Base-by-base conservation (phyloP, 2,329 filamentous ascomycete species). In the Colletotrichum magnum region DNA sequence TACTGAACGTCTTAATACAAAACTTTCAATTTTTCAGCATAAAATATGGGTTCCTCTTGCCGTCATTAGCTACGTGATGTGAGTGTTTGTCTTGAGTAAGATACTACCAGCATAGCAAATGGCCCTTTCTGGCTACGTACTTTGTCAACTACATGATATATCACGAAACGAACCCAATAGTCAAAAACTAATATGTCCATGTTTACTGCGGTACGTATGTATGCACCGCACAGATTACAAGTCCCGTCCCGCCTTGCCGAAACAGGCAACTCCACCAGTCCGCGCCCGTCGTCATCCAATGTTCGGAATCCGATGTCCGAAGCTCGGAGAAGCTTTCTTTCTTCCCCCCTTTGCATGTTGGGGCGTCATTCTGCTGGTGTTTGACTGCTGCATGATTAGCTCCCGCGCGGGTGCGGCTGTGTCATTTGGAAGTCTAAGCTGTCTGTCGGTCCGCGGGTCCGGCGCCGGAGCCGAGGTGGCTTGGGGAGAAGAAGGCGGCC, bases 231-330 rank as follows among this genome's bases (percentile, higher is more conserved):
- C 9, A 39, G 36, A 39, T 7, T 39, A 2, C 36, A 39, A 18
- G 2, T 32, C 18, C 32, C 53, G 53, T 18, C 60, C 65, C 60
- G 48, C 65, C 47, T 64, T 64, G 45, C 54, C 26, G 48, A 65
- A 59, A 51, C 41, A 18, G 51, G 56, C 59, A 57, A 48, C 48
- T 53, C 48, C 26, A 32, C 15, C 36, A 61, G 32, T 32, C 39
- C 26, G 0, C 10, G 12, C 15, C 28, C 39, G 28, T 9, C 16
- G 21, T 16, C n/a, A 6, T 36, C 32, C 3, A 10, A 50, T 39
- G 56, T 41, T 24, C 21, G 15, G 56, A n/a, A 26, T 53, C 54
- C 50, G 50, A 24, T 47, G 13, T 62, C 26, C 59, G 59, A 61
- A 61, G 32, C 32, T 36, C 32, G 32, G 32, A 36, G 32, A 7